Base-by-base conservation (phyloP, 1,139 yeast species). In the Eremothecium coryli region DNA sequence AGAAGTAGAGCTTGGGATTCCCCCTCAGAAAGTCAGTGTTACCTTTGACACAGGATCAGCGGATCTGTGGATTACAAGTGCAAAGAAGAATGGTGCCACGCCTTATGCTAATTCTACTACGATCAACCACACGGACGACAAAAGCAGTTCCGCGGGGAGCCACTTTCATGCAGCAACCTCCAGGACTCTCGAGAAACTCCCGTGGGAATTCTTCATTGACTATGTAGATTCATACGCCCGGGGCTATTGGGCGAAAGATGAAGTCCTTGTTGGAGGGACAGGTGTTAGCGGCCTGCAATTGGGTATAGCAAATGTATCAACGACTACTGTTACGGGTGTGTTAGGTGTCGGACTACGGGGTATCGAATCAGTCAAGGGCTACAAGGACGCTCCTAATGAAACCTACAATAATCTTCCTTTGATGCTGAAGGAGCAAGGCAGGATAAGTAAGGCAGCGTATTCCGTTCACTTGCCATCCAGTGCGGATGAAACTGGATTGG, bases 31-130 rank as follows among this genome's bases (percentile, higher is more conserved):
- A n/a, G 62, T 76, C 24, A 60, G 60, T 8, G 70, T 73, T 2
- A 58, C 75, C 39, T 55, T 79, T 28, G 86, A 78, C 50, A 76
- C 85, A 4, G 85, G 85, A 0, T 75, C 82, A 2, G 66, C 81
- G 5, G 86, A 78, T 52, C 58, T 77, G 43, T 78, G 85, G 85
- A 70, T 76, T 23, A 39, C 38, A n/a, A 62, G 61, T 41, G 61
- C 61, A 2, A 57, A 48, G 42, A 54, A 60, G 41, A 46, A 31
- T n/a, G 32, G 37, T 13, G 32, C 40, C 12, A 29, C 23, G 4
- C 38, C 42, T 3, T 29, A 31, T 5, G 35, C 45, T 10, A 43
- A 43, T 32, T 46, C 52, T 29, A 24, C 33, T 3, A 22, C 23
- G 5, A 22, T 41, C 13, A n/a, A n/a, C n/a, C n/a, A n/a, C n/a